These are phyloP conservation scores for Magnolia changhungtana DNA, from an alignment of 164 flowering plant species.

Conservation along the genomic window DNA sequence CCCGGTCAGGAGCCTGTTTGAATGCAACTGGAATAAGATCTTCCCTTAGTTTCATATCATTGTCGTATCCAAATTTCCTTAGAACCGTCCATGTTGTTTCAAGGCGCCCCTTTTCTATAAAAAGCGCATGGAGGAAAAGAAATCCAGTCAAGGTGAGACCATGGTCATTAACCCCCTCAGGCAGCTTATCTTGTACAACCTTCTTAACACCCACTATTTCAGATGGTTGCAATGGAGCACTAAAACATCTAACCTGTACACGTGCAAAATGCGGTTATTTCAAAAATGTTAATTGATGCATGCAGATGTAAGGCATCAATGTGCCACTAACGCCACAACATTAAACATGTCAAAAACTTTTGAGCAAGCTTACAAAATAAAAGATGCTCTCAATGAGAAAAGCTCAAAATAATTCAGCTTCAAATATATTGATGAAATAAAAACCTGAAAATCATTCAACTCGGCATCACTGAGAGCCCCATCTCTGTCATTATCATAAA, in stretches of 20 bases:
- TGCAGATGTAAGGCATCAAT: neutral
- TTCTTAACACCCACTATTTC: constrained; percentile 90
- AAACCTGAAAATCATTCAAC: constrained; percentile 88
- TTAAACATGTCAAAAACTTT: neutral
- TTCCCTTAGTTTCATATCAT: constrained; percentile 75
- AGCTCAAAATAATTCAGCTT: neutral
- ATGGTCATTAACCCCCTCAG: constrained; percentile 80
- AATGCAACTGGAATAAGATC: constrained; percentile 60
- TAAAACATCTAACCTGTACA: constrained; percentile 88
- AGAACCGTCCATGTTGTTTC: constrained; percentile 99
- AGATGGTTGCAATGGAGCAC: constrained; percentile 88
- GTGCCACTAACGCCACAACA: neutral
- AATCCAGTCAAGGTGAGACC: constrained; percentile 95
- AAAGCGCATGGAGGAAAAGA: constrained; percentile 91
- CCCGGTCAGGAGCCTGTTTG: constrained; percentile 85
- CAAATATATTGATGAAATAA: neutral
- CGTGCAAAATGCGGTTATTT: constrained; percentile 6
- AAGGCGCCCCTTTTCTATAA: constrained; percentile 92
- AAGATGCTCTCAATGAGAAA: neutral
- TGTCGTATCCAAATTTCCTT: constrained; percentile 91
- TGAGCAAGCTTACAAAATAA: neutral
- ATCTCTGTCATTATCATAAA: constrained; percentile 72
- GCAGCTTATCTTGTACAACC: constrained; percentile 88
- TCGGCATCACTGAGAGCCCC: constrained; percentile 72
- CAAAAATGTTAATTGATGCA: neutral